Base-by-base conservation (phyloP, 345 rosid genomes). In the Gossypium bickii region DNA sequence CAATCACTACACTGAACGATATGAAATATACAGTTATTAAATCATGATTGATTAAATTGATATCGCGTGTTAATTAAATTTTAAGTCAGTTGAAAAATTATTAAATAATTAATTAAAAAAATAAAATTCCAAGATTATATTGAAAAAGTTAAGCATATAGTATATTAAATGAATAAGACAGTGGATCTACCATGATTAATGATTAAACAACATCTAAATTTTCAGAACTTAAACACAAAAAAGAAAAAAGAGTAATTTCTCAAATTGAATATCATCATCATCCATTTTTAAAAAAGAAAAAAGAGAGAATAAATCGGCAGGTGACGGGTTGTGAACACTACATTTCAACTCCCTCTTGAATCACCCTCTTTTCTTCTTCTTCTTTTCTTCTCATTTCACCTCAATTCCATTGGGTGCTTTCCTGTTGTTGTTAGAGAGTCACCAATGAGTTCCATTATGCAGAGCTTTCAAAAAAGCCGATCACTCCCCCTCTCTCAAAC, bases 391-490 rank as follows among this genome's bases (percentile, higher is more conserved):
- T 49, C 25, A 12, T 66, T 22, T 65, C 3, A 34, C 63, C 4
- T 7, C 57, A 20, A n/a, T 52, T 1, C 22, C 3, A n/a, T 17
- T n/a, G 49, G 70, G 41, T 34, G 41, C 12, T 13, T 43, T 78
- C 74, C 34, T n/a, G 67, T 52, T 59, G 24, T 15, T 16, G 18
- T 12, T 43, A 17, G 13, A 16, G 13, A 29, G 38, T 18, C 22
- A 57, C 57, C 7, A 93, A 57, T 93, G 97, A 86, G 86, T 79
- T 88, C 95, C 76, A 83, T 86, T 38, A 77, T 85, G 67, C 89
- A 87, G 27, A 86, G 75, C 82, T 80, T 91, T 74, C 93, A 81
- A 29, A 90, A 80, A 68, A 85, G 77, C 70, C 52, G 24, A 0
- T 34, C 86, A 1, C 92, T 88, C 67, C 95, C 93, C 0, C 88